Conservation (phyloP, 768 basidiomycete genomes). For the Suillus sp. region DNA sequence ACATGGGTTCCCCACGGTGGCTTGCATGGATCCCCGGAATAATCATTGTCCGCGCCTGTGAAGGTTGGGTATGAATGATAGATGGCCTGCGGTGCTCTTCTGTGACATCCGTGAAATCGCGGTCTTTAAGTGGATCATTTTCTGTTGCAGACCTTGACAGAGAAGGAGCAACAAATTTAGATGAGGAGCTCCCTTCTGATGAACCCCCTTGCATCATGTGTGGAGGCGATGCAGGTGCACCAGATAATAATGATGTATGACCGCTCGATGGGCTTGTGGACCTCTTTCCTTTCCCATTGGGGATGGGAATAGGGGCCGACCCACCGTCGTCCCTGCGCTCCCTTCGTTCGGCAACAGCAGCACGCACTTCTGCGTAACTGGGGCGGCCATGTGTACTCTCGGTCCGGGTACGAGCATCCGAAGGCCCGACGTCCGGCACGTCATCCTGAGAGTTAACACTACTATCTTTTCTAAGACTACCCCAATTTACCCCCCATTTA, state of each 20-base stretch:
- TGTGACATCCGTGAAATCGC: slow-evolving; percentile 32
- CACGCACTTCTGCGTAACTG: slow-evolving; percentile 74
- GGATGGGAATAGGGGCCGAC: slow-evolving; percentile 39
- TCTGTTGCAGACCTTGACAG: slow-evolving; percentile 40
- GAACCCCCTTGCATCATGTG: slow-evolving; percentile 21
- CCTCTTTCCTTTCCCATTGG: slow-evolving; percentile 25
- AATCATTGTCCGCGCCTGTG: slow-evolving; percentile 75
- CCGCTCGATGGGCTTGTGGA: slow-evolving; percentile 30
- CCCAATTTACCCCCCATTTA: slow-evolving; percentile 90
- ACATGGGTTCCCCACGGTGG: slow-evolving; percentile 84
- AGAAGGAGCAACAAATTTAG: slow-evolving; percentile 32
- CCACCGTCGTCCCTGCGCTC: slow-evolving; percentile 36
- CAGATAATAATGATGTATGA: slow-evolving; percentile 28
- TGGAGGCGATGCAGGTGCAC: slow-evolving; percentile 28
- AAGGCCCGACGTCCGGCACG: slow-evolving; percentile 42
- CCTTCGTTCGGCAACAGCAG: slow-evolving; percentile 70
- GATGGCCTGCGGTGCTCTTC: slow-evolving; percentile 36
- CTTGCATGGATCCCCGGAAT: slow-evolving; percentile 88
- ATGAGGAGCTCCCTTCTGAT: slow-evolving; percentile 27
- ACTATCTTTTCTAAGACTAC: slow-evolving; percentile 58
- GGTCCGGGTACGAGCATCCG: slow-evolving; percentile 37
- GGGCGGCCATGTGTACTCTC: slow-evolving; percentile 48
- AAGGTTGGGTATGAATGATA: slow-evolving; percentile 74
- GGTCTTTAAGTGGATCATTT: slow-evolving; percentile 34
- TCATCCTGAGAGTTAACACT: slow-evolving; percentile 41